Percentiles rank a stretch among this genome's conserved stretches.
Evolutionary conservation across 306 rosid species (phyloP).

Genomic region (Pterocarpus santalinus): DNA sequence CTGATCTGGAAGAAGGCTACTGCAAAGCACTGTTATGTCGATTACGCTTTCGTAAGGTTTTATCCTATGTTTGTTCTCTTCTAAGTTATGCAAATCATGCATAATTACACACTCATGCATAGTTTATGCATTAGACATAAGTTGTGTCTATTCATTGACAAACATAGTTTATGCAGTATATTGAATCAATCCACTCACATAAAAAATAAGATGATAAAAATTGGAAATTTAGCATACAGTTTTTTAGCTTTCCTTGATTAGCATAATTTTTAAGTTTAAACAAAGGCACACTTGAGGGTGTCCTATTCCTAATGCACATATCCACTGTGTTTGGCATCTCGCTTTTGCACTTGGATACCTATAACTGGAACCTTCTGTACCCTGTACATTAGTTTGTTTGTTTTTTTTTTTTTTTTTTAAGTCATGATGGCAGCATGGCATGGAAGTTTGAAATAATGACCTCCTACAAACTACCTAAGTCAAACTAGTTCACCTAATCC

Average conservation of each 20-base stretch:
- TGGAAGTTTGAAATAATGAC: slow-evolving; percentile 20
- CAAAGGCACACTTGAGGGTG: slow-evolving; percentile 29
- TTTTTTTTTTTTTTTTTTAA: neutral
- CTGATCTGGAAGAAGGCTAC: slow-evolving; percentile 93
- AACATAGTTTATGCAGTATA: slow-evolving; percentile 1
- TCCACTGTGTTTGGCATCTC: slow-evolving; percentile 1
- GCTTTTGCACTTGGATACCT: slow-evolving; percentile 34
- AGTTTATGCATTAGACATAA: slow-evolving; percentile 30
- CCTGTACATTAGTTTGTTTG: neutral
- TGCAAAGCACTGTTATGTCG: slow-evolving; percentile 94
- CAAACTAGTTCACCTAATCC: neutral
- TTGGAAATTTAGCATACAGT: slow-evolving; percentile 29
- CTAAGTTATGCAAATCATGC: slow-evolving; percentile 42
- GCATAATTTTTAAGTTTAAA: slow-evolving; percentile 32
- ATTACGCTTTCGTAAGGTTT: slow-evolving; percentile 99
- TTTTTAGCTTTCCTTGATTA: slow-evolving; percentile 26
- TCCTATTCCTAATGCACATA: neutral
- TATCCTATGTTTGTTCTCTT: slow-evolving; percentile 73
- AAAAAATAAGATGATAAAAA: slow-evolving; percentile 23
- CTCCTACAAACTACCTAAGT: slow-evolving; percentile 6
- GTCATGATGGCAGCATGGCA: slow-evolving; percentile 12
- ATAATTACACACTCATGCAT: slow-evolving; percentile 37
- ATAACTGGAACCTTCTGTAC: slow-evolving; percentile 10
- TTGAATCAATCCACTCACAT: slow-evolving; percentile 17
- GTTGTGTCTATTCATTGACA: slow-evolving; percentile 15